Percentiles rank a stretch among this genome's conserved stretches.
Evolutionary conservation across 331 rosid genomes (phyloP).

Genomic region (Spiraea crenata): DNA sequence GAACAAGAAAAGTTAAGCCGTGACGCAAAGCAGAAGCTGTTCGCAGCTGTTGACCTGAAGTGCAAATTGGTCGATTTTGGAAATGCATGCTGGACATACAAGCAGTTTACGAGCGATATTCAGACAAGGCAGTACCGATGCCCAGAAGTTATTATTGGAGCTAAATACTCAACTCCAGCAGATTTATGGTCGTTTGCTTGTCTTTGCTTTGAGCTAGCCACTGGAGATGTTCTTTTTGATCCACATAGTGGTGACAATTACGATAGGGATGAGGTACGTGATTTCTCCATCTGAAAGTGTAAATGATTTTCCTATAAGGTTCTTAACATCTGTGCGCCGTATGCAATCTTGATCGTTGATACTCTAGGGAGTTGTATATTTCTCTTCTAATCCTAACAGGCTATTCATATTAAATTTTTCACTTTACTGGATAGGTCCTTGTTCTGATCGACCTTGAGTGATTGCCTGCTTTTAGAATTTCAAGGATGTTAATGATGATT

Average conservation of each 20-base stretch:
- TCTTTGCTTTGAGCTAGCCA: constrained; percentile 76
- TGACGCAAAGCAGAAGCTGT: constrained; percentile 55
- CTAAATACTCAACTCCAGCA: constrained; percentile 75
- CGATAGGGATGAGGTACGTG: constrained; percentile 81
- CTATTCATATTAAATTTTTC: not conserved
- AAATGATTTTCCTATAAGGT: not conserved
- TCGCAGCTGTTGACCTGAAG: constrained; percentile 54
- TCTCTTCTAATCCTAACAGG: not conserved
- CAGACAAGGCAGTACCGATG: constrained; percentile 93
- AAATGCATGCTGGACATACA: constrained; percentile 88
- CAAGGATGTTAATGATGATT: not conserved
- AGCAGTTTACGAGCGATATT: constrained; percentile 77
- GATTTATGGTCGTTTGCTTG: constrained; percentile 92
- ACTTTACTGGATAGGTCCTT: not conserved
- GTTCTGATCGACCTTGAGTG: not conserved
- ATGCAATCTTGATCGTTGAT: not conserved
- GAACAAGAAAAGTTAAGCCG: constrained; percentile 44
- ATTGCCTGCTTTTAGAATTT: not conserved
- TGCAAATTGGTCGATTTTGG: constrained; percentile 92
- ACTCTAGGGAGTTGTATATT: too few relatives aligned
- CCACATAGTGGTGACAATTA: constrained; percentile 90
- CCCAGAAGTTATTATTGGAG: constrained; percentile 86
- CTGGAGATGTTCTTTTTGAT: constrained; percentile 87
- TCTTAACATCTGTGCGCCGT: not conserved
- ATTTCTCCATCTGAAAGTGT: not conserved